Evolutionary conservation across 768 basidiomycete species (phyloP).

Genomic region (Lentinus brumalis): DNA sequence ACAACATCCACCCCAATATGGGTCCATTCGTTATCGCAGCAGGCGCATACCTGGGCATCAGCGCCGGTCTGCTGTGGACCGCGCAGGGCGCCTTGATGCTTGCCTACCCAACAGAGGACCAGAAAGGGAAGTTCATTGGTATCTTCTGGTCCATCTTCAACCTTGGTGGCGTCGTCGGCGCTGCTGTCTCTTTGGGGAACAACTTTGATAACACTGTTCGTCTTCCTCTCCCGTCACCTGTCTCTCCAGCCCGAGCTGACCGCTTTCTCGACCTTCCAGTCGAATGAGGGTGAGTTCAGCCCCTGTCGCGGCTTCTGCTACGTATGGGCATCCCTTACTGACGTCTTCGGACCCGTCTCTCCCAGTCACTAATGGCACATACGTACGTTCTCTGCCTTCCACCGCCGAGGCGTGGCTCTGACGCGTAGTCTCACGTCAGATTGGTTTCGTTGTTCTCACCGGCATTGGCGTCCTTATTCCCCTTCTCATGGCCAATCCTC

Average conservation of each 20-base stretch:
- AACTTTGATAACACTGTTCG: slow-evolving; percentile 64
- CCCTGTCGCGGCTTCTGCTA: not conserved
- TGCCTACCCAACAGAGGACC: slow-evolving; percentile 76
- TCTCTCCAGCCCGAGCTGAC: slow-evolving; percentile 4
- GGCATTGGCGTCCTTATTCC: slow-evolving; percentile 69
- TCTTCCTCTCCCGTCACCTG: not conserved
- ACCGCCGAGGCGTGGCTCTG: slow-evolving; percentile 1
- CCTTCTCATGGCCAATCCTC: slow-evolving; percentile 69
- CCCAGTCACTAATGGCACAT: slow-evolving; percentile 71
- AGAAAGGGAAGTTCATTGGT: slow-evolving; percentile 77
- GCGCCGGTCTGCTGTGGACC: slow-evolving; percentile 76
- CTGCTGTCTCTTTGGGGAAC: slow-evolving; percentile 70
- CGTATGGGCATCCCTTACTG: not conserved
- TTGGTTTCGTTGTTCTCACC: slow-evolving; percentile 74
- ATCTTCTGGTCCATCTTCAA: slow-evolving; percentile 89
- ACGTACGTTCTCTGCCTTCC: slow-evolving; percentile 47
- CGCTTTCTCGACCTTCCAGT: slow-evolving; percentile 19
- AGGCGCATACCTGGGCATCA: slow-evolving; percentile 74
- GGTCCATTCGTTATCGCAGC: slow-evolving; percentile 68
- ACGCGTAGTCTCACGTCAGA: slow-evolving; percentile 40
- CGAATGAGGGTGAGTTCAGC: slow-evolving; percentile 30
- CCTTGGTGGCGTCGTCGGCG: slow-evolving; percentile 76
- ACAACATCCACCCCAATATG: slow-evolving; percentile 68
- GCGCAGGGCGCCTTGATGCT: slow-evolving; percentile 86
- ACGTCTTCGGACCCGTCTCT: not conserved